Evolutionary conservation across 768 basidiomycete genomes (phyloP).

Genomic region (Boletus rufocinnamomeus): DNA sequence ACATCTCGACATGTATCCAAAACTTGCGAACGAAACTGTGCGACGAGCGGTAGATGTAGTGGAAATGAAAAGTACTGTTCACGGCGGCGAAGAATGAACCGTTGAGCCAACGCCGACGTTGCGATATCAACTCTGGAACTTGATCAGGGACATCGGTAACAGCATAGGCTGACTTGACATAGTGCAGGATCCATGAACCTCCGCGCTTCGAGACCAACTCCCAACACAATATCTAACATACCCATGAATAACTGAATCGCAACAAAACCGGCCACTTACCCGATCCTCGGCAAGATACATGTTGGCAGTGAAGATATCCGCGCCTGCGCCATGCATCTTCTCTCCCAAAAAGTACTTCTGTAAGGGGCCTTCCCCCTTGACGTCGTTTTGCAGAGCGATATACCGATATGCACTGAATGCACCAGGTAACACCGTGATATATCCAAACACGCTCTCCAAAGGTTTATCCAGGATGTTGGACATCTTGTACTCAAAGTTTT

Average conservation of each 20-base stretch:
- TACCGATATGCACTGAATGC: slow-evolving; percentile 93
- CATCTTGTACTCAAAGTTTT: slow-evolving; percentile 96
- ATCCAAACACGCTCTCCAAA: slow-evolving; percentile 86
- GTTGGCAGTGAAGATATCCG: slow-evolving; percentile 93
- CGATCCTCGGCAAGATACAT: slow-evolving; percentile 96
- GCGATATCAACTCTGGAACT: slow-evolving; percentile 92
- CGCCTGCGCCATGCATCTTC: slow-evolving; percentile 85
- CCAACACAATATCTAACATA: slow-evolving; percentile 85
- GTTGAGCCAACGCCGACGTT: slow-evolving; percentile 95
- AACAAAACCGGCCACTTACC: slow-evolving; percentile 35
- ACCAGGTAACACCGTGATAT: slow-evolving; percentile 91
- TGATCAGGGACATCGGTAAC: slow-evolving; percentile 94
- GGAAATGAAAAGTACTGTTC: slow-evolving; percentile 90
- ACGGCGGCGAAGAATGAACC: slow-evolving; percentile 98
- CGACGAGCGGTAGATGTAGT: slow-evolving; percentile 91
- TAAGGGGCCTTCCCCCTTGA: slow-evolving; percentile 79
- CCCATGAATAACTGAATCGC: slow-evolving; percentile 5
- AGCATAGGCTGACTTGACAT: slow-evolving; percentile 92
- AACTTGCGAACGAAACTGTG: slow-evolving; percentile 82
- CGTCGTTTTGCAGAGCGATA: slow-evolving; percentile 88
- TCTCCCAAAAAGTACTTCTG: slow-evolving; percentile 98
- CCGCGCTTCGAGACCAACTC: slow-evolving; percentile 95
- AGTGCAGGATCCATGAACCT: slow-evolving; percentile 90
- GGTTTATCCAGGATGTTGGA: slow-evolving; percentile 93
- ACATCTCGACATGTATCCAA: slow-evolving; percentile 92